Percentiles rank a stretch among this genome's conserved stretches.
Evolutionary conservation across 441 rosid species (phyloP).

Genomic region (Syzygium malaccense): DNA sequence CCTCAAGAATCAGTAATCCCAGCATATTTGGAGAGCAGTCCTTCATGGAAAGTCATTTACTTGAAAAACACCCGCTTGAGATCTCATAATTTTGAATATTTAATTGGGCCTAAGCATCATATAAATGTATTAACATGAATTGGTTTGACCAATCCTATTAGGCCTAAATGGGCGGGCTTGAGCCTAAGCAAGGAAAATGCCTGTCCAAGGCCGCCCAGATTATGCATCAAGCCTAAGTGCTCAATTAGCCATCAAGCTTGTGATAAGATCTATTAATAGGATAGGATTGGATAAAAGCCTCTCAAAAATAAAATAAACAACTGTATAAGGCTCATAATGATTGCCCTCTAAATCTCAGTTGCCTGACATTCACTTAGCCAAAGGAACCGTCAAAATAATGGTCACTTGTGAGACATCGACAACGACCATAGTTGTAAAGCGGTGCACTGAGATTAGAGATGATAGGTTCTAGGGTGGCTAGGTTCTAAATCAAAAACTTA

Average conservation of each 20-base stretch:
- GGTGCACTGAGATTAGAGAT: rapidly evolving
- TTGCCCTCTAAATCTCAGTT: background rate
- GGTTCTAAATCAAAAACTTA: background rate
- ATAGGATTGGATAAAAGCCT: background rate
- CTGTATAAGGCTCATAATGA: background rate
- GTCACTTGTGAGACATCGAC: rapidly evolving
- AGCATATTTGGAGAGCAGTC: background rate
- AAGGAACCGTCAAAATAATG: background rate
- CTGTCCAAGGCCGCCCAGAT: background rate
- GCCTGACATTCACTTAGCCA: background rate
- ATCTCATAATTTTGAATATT: background rate
- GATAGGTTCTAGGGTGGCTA: background rate
- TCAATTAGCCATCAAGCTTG: background rate
- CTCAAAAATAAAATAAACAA: background rate
- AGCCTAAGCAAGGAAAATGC: background rate
- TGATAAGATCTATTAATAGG: background rate
- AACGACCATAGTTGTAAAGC: background rate
- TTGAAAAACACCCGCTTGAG: background rate
- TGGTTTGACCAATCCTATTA: background rate
- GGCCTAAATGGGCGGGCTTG: background rate
- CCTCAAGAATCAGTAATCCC: background rate
- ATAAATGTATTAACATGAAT: too few species aligned
- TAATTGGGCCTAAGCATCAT: background rate
- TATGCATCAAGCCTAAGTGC: background rate
- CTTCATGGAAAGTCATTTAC: background rate